Evolutionary conservation across 164 flowering plant species (phyloP), one percentile per base, ranked within the genome.

Genomic region (Saururus chinensis): DNA sequence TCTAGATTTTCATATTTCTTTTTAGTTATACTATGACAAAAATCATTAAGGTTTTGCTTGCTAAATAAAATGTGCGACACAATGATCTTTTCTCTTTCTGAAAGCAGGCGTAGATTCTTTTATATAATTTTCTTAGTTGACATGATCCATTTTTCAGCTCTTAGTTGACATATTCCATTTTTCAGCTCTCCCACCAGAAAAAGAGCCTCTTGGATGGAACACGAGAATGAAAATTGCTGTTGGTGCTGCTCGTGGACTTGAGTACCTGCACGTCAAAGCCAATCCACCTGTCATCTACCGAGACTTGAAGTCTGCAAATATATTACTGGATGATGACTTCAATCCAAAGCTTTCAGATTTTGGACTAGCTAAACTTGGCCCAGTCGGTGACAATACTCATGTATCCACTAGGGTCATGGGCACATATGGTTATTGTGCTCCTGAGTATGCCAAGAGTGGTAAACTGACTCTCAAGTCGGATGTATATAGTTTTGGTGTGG

Each of bases 311-410:
- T 81, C 89, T 23, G 90, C 93, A 51, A 89, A 89, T 58, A 89
- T 89, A 65, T 72, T 89, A 64, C 73, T 89, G 71, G 93, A 89
- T 74, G 64, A 71, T 61, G 84, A 89, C 26, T 89, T 87, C 64
- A 68, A 78, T 57, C 83, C 91, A 22, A 89, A 79, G 68, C 88
- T 89, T 35, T 89, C 96, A 48, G 93, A 87, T 70, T 89, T 89
- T 69, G 96, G 96, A 51, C 86, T 89, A 20, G 96, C 93, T 54
- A 89, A 86, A 70, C 64, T 89, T 66, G 96, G 89, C 20, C 96
- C 96, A 51, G 91, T 86, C 63, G 96, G 91, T 59, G 87, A 79
- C 73, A 80, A 81, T 4, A 84, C 92, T 41, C 92, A 86, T 70
- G 92, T 86, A 56, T 86, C 92, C 41, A 84, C 87, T 23, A 70